Evolutionary conservation across 148 eudicot genomes (phyloP).

Genomic region (Persicaria maculosa): DNA sequence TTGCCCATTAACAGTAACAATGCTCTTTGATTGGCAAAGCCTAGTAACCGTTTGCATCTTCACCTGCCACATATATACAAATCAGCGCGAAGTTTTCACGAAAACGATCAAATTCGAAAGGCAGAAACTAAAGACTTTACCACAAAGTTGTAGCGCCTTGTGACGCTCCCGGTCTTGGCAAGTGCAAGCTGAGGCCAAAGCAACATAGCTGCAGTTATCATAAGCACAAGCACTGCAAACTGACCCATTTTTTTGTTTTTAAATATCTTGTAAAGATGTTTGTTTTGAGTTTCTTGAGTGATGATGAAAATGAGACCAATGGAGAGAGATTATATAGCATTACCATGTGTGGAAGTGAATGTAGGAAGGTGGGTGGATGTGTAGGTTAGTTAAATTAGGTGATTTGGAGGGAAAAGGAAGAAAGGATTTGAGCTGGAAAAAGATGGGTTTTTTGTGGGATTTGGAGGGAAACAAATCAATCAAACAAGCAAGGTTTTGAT

Average conservation of each 20-base stretch:
- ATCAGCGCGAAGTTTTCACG: neutral
- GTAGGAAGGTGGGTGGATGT: neutral
- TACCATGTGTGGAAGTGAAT: neutral
- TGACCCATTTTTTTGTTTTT: constrained; percentile 2
- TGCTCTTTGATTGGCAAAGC: constrained; percentile 25
- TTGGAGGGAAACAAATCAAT: too few species aligned
- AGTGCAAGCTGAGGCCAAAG: constrained; percentile 16
- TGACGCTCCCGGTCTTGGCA: constrained; percentile 20
- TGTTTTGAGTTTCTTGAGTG: constrained; percentile 1
- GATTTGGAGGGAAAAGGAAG: neutral
- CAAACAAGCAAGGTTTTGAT: neutral
- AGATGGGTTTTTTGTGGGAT: neutral
- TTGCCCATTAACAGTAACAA: constrained; percentile 25
- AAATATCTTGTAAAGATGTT: neutral
- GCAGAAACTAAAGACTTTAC: neutral
- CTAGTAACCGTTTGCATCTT: constrained; percentile 28
- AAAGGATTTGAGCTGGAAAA: neutral
- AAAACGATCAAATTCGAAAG: neutral
- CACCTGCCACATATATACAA: constrained; percentile 8
- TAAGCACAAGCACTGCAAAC: constrained; percentile 9
- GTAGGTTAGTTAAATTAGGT: neutral
- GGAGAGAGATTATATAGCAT: constrained; percentile 15
- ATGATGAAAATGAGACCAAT: constrained; percentile 12
- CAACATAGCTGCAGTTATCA: neutral
- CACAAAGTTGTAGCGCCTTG: constrained; percentile 26